Evolutionary conservation across 768 basidiomycete species (phyloP), one percentile per base, ranked within the genome.

Genomic region (Mycena rosella): DNA sequence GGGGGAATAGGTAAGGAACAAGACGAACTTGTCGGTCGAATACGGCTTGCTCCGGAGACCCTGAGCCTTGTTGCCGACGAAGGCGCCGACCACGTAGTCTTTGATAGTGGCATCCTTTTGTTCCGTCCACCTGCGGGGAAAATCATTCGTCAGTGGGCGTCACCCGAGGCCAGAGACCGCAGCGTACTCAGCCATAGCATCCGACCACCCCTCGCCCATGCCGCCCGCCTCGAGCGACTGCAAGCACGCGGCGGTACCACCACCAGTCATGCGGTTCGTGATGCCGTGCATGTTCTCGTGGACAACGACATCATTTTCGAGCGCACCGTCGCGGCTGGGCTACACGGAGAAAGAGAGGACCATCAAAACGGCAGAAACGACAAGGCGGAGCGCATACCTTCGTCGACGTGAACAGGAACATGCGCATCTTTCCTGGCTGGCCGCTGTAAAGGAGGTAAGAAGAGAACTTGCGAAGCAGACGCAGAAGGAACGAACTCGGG

Each of bases 131-230:
- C 60, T 61, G 49, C 14, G 14, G 5, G 10, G 17, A 15, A 6
- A 34, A 34, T 34, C 11, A 34, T 8, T 36, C 7, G 34, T 36
- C 34, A 36, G 15, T 36, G n/a, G n/a, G n/a, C n/a, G n/a, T n/a
- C n/a, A n/a, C 34, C 34, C 34, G 15, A 15, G 15, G 7, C 34
- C 34, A 36, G 34, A 15, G 34, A 42, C 14, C 11, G 40, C 8
- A 42, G 17, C 59, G 9, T 24, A 66, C 47, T 66, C 58, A 5
- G 58, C 64, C 57, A 66, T 52, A 0, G 64, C 64, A 71, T 83
- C 84, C 22, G 82, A 82, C 84, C 83, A 85, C 29, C 84, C 84
- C 74, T 85, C 85, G 56, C 84, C 85, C 79, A 85, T 3, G 13
- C 60, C 60, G 20, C 49, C 27, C 1, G 49, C 34, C 18, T 62